Evolutionary conservation across 306 rosid species (phyloP).

Genomic region (Vigna nakashimae): DNA sequence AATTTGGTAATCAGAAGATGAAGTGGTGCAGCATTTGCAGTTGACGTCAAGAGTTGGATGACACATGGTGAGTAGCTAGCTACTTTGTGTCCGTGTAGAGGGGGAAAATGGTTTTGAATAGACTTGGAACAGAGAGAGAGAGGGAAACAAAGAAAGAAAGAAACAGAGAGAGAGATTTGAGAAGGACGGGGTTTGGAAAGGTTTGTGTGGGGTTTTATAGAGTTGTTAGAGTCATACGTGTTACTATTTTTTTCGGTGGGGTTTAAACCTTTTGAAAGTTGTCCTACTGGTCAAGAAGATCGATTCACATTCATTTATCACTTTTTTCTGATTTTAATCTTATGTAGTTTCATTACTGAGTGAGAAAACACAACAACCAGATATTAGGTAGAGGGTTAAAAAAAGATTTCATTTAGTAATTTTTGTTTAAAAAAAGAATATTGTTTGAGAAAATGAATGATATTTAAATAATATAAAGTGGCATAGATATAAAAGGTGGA

Average conservation of each 20-base stretch:
- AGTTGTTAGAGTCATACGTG: background rate
- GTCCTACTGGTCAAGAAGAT: background rate
- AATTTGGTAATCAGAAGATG: slow-evolving; percentile 15
- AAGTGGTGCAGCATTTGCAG: slow-evolving; percentile 40
- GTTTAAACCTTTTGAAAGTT: slow-evolving; percentile 9
- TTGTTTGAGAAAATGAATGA: too few relatives aligned
- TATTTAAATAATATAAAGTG: background rate
- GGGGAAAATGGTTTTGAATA: slow-evolving; percentile 18
- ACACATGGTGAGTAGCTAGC: slow-evolving; percentile 41
- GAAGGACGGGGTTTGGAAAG: slow-evolving; percentile 27
- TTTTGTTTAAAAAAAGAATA: too few relatives aligned
- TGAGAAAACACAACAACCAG: too few relatives aligned
- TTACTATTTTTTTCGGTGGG: background rate
- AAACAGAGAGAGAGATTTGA: slow-evolving; percentile 16
- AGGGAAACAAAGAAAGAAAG: background rate
- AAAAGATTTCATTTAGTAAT: too few relatives aligned
- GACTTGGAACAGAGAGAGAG: background rate
- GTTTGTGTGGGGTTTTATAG: slow-evolving; percentile 51
- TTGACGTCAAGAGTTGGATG: slow-evolving; percentile 37
- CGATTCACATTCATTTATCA: background rate
- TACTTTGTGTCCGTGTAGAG: slow-evolving; percentile 39
- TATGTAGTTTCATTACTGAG: too few relatives aligned
- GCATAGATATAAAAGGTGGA: too few relatives aligned
- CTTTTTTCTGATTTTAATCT: background rate
- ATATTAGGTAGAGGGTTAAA: too few relatives aligned